A percentile compares a stretch with the other conserved stretches of the same genome.
phyloP scores from a whole-genome alignment of 176 grass and related monocot species.

The Carex myosuroides region DNA sequence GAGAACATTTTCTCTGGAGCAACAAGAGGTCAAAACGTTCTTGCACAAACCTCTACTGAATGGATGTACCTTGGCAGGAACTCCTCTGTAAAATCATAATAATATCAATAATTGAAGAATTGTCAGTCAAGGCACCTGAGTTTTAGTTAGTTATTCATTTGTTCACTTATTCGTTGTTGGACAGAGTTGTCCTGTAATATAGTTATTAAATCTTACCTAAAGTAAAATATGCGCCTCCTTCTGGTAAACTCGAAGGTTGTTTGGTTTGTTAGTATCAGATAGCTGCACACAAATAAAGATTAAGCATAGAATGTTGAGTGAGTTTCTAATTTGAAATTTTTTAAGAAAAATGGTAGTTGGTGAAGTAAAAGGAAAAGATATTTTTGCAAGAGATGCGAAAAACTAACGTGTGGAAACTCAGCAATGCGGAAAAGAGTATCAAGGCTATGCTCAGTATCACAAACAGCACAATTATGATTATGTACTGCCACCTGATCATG shows the following conservation, averaged over 20 bases:
- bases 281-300: slow-evolving; percentile 24
- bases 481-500: slow-evolving; percentile 37
- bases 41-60: slow-evolving; percentile 34
- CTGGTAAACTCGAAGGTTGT: slow-evolving; percentile 36
- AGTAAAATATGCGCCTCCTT: slow-evolving; percentile 33
- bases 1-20: slow-evolving; percentile 8
- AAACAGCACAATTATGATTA: slow-evolving; percentile 16
- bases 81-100: slow-evolving; percentile 31
- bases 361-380: neutral
- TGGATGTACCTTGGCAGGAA: slow-evolving; percentile 25
- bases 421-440: slow-evolving; percentile 23
- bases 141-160: neutral
- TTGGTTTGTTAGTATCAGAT: slow-evolving; percentile 41
- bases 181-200: neutral
- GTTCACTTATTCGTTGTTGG: neutral
- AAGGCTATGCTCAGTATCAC: slow-evolving; percentile 27
- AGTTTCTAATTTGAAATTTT: neutral
- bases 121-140: neutral
- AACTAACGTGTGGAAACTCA: slow-evolving; percentile 39
- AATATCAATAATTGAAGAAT: neutral
- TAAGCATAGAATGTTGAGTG: neutral
- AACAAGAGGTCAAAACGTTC: slow-evolving; percentile 29
- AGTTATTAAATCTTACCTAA: slow-evolving; percentile 18
- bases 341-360: neutral
- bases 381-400: neutral